These are phyloP conservation scores for Barnettozyma wickerhamii DNA, from an alignment of 805 yeast species.

Conservation along the genomic window DNA sequence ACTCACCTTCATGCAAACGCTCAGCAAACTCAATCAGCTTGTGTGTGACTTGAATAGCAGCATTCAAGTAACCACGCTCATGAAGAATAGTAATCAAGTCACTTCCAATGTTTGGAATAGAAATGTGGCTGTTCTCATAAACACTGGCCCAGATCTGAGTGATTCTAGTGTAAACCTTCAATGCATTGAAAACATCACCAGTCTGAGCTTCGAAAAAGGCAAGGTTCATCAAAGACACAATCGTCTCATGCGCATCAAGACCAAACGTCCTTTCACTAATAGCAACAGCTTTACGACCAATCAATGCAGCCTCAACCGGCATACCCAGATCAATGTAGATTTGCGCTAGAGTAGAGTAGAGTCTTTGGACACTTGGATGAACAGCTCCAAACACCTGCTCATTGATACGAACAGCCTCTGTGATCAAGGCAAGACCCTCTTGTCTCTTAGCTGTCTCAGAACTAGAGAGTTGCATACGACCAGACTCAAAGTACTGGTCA, in stretches of 20 bases:
- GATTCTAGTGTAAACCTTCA: constrained; percentile 58
- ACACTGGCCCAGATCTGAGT: constrained; percentile 52
- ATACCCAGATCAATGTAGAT: constrained; percentile 58
- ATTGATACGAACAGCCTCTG: constrained; percentile 65
- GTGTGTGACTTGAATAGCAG: constrained; percentile 50
- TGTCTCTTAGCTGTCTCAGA: constrained; percentile 36
- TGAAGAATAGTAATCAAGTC: constrained; percentile 59
- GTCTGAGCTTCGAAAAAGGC: constrained; percentile 66
- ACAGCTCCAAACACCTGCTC: constrained; percentile 83
- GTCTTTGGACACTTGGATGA: constrained; percentile 73
- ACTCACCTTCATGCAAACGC: constrained; percentile 49
- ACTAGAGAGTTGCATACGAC: constrained; percentile 28
- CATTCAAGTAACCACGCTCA: constrained; percentile 40
- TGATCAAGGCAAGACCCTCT: constrained; percentile 57
- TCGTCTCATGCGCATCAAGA: constrained; percentile 70
- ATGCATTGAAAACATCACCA: constrained; percentile 54
- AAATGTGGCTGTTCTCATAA: constrained; percentile 60
- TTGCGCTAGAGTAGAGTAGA: constrained; percentile 62
- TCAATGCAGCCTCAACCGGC: constrained; percentile 53
- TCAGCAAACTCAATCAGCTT: constrained; percentile 49
- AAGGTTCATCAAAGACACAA: constrained; percentile 67
- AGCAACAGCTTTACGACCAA: constrained; percentile 63
- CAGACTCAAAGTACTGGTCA: constrained; percentile 72
- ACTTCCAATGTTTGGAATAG: constrained; percentile 56
- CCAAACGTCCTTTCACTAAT: constrained; percentile 81